Base-by-base conservation (phyloP, 2,329 filamentous ascomycete species). In the Botrytis galanthina region DNA sequence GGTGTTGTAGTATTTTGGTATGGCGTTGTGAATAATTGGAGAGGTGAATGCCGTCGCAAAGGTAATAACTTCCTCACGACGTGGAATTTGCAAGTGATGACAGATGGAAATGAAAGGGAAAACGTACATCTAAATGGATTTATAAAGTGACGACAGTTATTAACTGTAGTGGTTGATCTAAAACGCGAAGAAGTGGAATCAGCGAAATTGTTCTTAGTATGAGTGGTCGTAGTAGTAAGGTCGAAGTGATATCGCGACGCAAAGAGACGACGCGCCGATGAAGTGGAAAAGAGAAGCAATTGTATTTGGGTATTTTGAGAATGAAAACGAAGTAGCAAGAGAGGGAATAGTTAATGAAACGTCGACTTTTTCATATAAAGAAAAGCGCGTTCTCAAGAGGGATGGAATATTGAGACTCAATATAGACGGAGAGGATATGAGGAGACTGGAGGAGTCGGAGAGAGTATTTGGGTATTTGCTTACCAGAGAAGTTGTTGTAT, bases 1-100 rank as follows among this genome's bases (percentile, higher is more conserved):
- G 73, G 64, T 72, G 63, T 37, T 39, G 46, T 66, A 12, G 69
- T 54, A 46, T 46, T 66, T 71, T 67, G 72, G 72, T 73, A 68
- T 48, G 74, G 71, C 71, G 72, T 26, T 37, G 39, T 46, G 63
- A 70, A n/a, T 37, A 9, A 54, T 20, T 42, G 64, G 74, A 37
- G 71, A 72, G 64, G 46, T 70, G 59, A 67, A 48, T 59, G 48
- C 76, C 75, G 77, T 75, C 78, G 78, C 78, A 79, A 77, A 78
- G 73, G 61, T 32, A 62, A 75, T 69, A 74, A 75, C 69, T 75
- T 62, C 51, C 63, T 77, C 70, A 73, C 73, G 74, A 76, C 75
- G 66, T 74, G 54, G 75, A 75, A 66, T 60, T 73, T 57, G 72
- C 66, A 71, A 59, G 62, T 37, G 51, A 60, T 64, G 70, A 78